Base-by-base conservation (phyloP, 1,284 basidiomycete genomes). In the Cryptococcus floricola region DNA sequence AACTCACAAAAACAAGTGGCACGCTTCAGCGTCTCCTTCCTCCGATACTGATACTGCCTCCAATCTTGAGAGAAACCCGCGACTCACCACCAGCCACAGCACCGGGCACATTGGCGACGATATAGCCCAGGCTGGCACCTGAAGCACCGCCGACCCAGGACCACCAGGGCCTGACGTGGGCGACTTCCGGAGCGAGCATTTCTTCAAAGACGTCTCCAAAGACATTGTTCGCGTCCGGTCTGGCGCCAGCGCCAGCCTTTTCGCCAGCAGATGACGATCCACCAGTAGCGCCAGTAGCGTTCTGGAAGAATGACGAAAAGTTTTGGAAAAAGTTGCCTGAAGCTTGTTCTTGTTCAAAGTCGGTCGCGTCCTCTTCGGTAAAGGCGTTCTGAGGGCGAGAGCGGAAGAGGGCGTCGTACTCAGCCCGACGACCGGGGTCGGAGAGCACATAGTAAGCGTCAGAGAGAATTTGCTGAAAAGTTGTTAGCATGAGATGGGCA, bases 391-490 rank as follows among this genome's bases (percentile, higher is more conserved):
- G 63, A 19, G 66, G 70, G 16, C 67, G 66, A 66, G 74, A 89
- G 85, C 69, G 67, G 69, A 70, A 73, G 4, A 92, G 79, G 0
- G 71, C 66, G 66, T 94, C 91, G 69, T 97, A 97, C 76, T 97
- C 93, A 53, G 88, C 83, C 52, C 92, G 81, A 43, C 85, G 80
- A 16, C 62, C 66, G 2, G 84, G 76, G 76, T 97, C 91, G 0
- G 90, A 94, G 27, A 98, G 84, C 8, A 96, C 89, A 74, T 93
- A 98, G 79, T 97, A 97, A 10, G 94, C 94, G 78, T 98, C 93
- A 50, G 94, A 91, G 58, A 97, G 87, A 13, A 86, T 85, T 88
- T 91, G 69, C 44, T 75, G 49, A 4, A 16, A 39, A 45, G 19
- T 34, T 34, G 42, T 42, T 16, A 42, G 41, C 12, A 16, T 23